Conservation (phyloP, 306 rosid species). For the Cajanus cajan region DNA sequence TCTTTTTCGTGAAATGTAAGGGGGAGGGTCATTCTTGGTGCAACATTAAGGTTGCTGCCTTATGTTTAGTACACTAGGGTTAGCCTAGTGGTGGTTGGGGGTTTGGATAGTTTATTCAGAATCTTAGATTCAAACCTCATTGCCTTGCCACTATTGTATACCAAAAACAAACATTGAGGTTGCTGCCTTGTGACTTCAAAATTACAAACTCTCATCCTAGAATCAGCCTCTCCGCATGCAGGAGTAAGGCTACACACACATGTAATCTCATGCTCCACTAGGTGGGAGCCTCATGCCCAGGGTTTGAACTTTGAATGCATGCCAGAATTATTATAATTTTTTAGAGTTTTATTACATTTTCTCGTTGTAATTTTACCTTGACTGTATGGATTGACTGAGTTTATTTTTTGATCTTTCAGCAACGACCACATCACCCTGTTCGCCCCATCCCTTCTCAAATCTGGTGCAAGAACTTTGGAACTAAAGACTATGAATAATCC, state of each 20-base stretch:
- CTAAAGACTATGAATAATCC: conserved; percentile 63
- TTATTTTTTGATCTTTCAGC: conserved; percentile 56
- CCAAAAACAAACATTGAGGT: neutral
- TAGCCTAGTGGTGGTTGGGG: no score
- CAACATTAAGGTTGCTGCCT: neutral
- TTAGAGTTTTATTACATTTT: neutral
- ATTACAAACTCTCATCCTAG: no score
- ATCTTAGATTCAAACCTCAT: no score
- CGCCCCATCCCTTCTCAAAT: conserved; percentile 98
- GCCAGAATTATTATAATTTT: neutral
- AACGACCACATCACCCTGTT: conserved; percentile 94
- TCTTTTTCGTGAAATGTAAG: neutral
- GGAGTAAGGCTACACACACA: neutral
- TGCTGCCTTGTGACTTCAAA: neutral
- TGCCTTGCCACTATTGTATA: no score
- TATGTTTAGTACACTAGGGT: no score
- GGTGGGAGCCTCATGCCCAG: no score
- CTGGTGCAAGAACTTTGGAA: conserved; percentile 97
- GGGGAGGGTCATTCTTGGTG: neutral
- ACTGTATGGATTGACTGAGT: conserved; percentile 20
- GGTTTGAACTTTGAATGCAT: neutral
- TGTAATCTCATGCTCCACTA: neutral
- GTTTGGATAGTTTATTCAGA: no score
- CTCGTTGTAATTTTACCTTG: neutral
- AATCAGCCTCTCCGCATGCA: neutral